phyloP scores from a whole-genome alignment of 2,329 filamentous ascomycete species.

The Pseudogymnoascus sp. region DNA sequence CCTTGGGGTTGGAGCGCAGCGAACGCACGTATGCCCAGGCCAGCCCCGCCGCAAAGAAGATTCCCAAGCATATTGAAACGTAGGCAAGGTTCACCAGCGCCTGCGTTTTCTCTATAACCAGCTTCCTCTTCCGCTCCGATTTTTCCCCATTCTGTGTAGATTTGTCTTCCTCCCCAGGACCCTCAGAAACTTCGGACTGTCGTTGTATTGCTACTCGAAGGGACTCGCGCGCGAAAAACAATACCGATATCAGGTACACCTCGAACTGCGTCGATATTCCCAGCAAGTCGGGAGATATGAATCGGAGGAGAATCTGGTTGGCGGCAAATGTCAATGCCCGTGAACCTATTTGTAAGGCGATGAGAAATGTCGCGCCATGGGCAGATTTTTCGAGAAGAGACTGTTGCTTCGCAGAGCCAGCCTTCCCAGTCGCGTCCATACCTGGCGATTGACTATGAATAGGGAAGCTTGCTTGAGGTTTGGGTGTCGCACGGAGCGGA shows the following conservation, averaged over 20 bases:
- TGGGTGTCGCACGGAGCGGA: neutral
- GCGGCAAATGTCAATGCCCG: slow-evolving; percentile 81
- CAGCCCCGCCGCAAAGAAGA: slow-evolving; percentile 54
- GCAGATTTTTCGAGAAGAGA: slow-evolving; percentile 13
- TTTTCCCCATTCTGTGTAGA: slow-evolving; percentile 14
- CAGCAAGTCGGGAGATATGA: slow-evolving; percentile 74
- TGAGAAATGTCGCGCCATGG: slow-evolving; percentile 74
- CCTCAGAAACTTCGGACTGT: slow-evolving; percentile 40
- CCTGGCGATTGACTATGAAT: slow-evolving; percentile 4
- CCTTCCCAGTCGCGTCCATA: slow-evolving; percentile 3
- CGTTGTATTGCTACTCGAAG: slow-evolving; percentile 86
- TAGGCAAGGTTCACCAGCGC: slow-evolving; percentile 84
- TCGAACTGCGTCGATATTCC: slow-evolving; percentile 86
- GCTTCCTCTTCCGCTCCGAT: slow-evolving; percentile 18
- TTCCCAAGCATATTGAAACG: slow-evolving; percentile 62
- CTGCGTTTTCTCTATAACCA: slow-evolving; percentile 45
- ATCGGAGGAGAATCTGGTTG: slow-evolving; percentile 85
- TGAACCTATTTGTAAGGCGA: slow-evolving; percentile 80
- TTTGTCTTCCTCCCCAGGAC: slow-evolving; percentile 11
- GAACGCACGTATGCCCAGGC: slow-evolving; percentile 60
- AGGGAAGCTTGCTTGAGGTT: neutral
- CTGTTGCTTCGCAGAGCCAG: neutral
- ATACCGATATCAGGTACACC: slow-evolving; percentile 82
- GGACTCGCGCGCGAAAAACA: slow-evolving; percentile 90
- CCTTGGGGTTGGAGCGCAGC: slow-evolving; percentile 39